A percentile compares a stretch with the other conserved stretches of the same genome.
These are phyloP conservation scores for Tricholoma terreum DNA, from an alignment of 768 basidiomycete genomes.

Conservation along the genomic window DNA sequence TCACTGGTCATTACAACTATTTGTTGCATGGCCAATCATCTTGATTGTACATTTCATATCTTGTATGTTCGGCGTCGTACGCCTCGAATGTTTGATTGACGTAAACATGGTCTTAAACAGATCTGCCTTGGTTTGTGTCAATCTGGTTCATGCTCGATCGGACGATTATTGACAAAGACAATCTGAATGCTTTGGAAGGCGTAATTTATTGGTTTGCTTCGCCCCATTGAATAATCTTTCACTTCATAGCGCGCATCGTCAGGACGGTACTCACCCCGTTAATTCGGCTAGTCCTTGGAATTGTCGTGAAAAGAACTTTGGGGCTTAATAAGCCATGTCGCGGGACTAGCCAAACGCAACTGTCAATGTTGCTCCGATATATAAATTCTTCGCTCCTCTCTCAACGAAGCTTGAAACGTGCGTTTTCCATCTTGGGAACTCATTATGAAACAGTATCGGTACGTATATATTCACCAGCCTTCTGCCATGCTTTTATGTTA, in stretches of 20 bases:
- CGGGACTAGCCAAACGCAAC: constrained; percentile 26
- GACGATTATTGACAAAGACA: too few relatives aligned
- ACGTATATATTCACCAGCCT: too few relatives aligned
- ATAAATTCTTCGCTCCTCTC: constrained; percentile 39
- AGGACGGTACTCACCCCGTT: constrained; percentile 35
- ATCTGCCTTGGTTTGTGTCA: too few relatives aligned
- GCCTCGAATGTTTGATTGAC: too few relatives aligned
- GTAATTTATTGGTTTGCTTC: too few relatives aligned
- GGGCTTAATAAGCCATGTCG: constrained; percentile 34
- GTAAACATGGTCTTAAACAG: too few relatives aligned
- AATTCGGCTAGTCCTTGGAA: constrained; percentile 35
- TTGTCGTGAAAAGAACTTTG: constrained; percentile 38
- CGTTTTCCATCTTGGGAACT: constrained; percentile 41
- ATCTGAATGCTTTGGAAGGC: too few relatives aligned
- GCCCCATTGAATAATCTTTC: constrained; percentile 36
- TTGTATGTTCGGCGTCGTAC: constrained; percentile 22
- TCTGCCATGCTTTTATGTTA: too few relatives aligned
- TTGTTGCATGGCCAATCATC: constrained; percentile 42
- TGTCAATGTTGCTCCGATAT: constrained; percentile 33
- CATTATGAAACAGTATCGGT: constrained; percentile 48
- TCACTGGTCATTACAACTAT: constrained; percentile 27
- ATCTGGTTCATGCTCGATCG: too few relatives aligned
- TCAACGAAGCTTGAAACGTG: constrained; percentile 30
- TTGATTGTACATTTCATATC: constrained; percentile 30
- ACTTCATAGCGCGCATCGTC: constrained; percentile 37